Evolutionary conservation across 1,284 basidiomycete species (phyloP).

Genomic region (Ceratobasidium sp.): DNA sequence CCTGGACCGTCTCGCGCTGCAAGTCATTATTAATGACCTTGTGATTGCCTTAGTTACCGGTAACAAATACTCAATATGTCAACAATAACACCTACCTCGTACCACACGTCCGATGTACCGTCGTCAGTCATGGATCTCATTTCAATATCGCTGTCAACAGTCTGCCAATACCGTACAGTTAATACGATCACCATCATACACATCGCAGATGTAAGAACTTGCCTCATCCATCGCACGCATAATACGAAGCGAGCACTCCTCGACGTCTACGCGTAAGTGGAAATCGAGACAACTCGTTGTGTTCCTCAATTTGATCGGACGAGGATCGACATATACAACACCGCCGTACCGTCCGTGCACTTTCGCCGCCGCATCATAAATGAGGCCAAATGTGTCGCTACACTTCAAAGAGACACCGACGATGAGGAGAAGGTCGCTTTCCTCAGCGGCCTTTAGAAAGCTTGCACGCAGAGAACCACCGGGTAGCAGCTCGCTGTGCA

Average conservation of each 20-base stretch:
- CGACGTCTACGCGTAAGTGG: not conserved
- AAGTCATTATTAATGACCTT: slow-evolving; percentile 5
- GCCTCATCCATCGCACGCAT: not conserved
- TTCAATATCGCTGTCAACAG: too few species aligned
- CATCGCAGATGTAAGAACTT: too few species aligned
- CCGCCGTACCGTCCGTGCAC: not conserved
- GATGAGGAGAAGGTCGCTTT: not conserved
- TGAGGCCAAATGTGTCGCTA: not conserved
- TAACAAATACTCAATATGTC: too few species aligned
- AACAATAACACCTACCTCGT: too few species aligned
- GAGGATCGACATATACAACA: not conserved
- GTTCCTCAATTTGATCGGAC: not conserved
- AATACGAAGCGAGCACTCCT: not conserved
- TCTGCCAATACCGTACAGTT: too few species aligned
- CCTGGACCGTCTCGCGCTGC: not conserved
- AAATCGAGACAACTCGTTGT: not conserved
- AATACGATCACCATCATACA: too few species aligned
- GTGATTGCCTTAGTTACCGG: too few species aligned
- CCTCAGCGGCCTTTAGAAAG: not conserved
- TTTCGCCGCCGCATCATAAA: not conserved
- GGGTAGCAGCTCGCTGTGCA: not conserved
- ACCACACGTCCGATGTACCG: too few species aligned
- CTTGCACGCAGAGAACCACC: not conserved
- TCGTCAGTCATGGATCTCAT: too few species aligned
- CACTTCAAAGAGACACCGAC: not conserved